phyloP scores from a whole-genome alignment of 129 eudicot genomes.

The Artemisia tridentata region DNA sequence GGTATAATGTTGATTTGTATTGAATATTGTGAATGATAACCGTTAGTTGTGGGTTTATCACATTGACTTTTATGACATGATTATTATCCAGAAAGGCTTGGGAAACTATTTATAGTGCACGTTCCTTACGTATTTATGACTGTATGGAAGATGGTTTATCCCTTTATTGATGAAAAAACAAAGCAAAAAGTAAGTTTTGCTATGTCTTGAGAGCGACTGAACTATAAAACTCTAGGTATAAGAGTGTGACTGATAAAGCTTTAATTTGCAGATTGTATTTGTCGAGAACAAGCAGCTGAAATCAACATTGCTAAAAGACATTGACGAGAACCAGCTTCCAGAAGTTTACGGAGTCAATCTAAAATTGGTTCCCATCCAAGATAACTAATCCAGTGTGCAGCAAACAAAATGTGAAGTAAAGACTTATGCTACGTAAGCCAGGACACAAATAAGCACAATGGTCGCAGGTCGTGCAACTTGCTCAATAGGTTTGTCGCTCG shows the following conservation, averaged over 20 bases:
- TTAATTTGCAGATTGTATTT: slow-evolving; percentile 67
- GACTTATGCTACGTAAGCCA: too few relatives aligned
- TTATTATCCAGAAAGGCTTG: slow-evolving; percentile 91
- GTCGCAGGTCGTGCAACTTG: too few relatives aligned
- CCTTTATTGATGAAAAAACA: slow-evolving; percentile 79
- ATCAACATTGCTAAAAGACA: slow-evolving; percentile 68
- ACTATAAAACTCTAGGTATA: neutral
- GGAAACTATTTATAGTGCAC: slow-evolving; percentile 67
- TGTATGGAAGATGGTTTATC: slow-evolving; percentile 85
- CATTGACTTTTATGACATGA: slow-evolving; percentile 51
- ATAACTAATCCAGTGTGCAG: too few relatives aligned
- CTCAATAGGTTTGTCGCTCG: too few relatives aligned
- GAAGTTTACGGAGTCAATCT: slow-evolving; percentile 72
- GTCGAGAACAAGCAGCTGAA: slow-evolving; percentile 68
- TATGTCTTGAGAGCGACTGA: neutral
- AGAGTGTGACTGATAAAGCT: neutral
- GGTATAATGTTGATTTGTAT: too few relatives aligned
- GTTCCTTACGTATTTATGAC: slow-evolving; percentile 84
- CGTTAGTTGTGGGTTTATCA: too few relatives aligned
- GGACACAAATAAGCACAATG: too few relatives aligned
- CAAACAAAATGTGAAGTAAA: too few relatives aligned
- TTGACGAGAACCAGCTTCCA: slow-evolving; percentile 86
- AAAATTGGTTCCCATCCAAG: slow-evolving; percentile 56
- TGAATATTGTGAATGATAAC: too few relatives aligned
- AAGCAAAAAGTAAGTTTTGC: slow-evolving; percentile 60